phyloP scores from a whole-genome alignment of 306 rosid species.

The Fragaria ananassa region DNA sequence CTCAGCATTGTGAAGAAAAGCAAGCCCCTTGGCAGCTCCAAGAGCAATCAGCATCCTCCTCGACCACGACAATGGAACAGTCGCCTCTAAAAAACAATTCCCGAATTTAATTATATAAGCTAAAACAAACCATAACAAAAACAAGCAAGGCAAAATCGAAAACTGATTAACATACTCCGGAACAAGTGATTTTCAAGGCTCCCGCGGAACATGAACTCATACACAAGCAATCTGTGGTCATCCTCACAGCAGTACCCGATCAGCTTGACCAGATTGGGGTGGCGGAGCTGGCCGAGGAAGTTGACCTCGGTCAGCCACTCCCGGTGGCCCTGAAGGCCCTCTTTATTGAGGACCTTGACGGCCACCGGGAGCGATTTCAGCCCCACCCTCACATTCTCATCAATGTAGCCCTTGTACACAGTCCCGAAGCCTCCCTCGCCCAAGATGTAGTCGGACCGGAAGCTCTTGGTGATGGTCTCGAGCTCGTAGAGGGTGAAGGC shows the following conservation, averaged over 20 bases:
- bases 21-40: conserved; percentile 98
- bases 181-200: conserved; percentile 94
- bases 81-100: conserved; percentile 47
- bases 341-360: conserved; percentile 92
- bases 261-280: conserved; percentile 93
- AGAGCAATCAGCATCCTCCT: conserved; percentile 93
- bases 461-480: conserved; percentile 95
- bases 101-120: not conserved
- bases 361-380: conserved; percentile 96
- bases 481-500: conserved; percentile 90
- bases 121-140: not conserved
- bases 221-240: conserved; percentile 91
- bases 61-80: conserved; percentile 82
- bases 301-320: conserved; percentile 99
- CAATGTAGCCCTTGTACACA: conserved; percentile 95
- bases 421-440: conserved; percentile 99
- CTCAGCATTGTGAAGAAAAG: conserved; percentile 95
- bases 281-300: conserved; percentile 95
- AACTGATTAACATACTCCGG: conserved; percentile 57
- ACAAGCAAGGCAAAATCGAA: not conserved
- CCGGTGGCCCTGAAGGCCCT: conserved; percentile 96
- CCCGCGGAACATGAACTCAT: conserved; percentile 98
- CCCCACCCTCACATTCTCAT: conserved; percentile 94
- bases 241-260: conserved; percentile 99
- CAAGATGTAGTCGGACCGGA: conserved; percentile 83